phyloP scores from a whole-genome alignment of 345 rosid species.

The Mercurialis annua region DNA sequence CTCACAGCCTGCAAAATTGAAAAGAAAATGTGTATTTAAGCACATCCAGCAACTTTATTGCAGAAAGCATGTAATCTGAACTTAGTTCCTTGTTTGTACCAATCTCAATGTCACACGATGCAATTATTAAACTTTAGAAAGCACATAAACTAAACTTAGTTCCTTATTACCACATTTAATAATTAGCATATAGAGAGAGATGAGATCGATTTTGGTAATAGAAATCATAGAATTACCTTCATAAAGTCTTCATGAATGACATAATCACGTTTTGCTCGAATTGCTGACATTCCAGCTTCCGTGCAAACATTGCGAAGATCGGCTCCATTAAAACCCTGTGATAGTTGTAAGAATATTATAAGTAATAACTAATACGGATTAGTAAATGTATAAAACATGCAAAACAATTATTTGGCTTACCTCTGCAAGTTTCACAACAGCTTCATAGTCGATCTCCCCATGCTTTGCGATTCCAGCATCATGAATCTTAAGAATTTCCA shows the following conservation, averaged over 20 bases:
- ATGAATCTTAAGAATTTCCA: constrained; percentile 95
- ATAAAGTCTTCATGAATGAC: constrained; percentile 98
- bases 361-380: neutral
- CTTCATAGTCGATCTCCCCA: constrained; percentile 95
- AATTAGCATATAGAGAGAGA: neutral
- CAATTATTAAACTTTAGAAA: too few species aligned
- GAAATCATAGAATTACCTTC: constrained; percentile 51
- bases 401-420: constrained; percentile 32
- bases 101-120: too few species aligned
- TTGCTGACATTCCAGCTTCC: constrained; percentile 97
- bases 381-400: neutral
- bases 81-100: neutral
- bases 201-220: neutral
- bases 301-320: constrained; percentile 95
- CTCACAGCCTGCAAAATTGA: constrained; percentile 71
- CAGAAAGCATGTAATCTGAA: neutral
- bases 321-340: constrained; percentile 94
- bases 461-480: constrained; percentile 94
- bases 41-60: neutral
- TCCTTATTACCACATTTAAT: too few species aligned
- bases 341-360: constrained; percentile 13
- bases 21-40: neutral
- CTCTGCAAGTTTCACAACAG: constrained; percentile 96
- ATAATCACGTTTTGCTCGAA: constrained; percentile 92
- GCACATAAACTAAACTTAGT: too few species aligned